Conservation (phyloP, 495 filamentous ascomycete genomes). For the Penicillium mononematosum region DNA sequence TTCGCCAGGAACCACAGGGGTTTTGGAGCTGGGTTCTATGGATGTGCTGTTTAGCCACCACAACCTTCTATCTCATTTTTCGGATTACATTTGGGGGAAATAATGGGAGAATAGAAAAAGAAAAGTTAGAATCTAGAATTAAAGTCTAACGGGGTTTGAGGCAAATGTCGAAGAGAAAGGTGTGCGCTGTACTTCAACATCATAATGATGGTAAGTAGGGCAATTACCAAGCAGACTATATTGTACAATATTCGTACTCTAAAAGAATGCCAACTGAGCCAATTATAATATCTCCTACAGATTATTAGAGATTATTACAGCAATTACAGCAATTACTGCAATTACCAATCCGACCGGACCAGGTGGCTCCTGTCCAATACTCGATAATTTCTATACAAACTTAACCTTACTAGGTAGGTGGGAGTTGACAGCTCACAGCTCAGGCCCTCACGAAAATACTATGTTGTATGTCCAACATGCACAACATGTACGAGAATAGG, state of each 20-base stretch:
- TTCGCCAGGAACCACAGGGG: conserved; percentile 6
- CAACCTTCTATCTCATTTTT: neutral
- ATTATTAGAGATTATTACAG: neutral
- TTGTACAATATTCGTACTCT: neutral
- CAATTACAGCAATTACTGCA: neutral
- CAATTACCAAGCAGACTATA: conserved; percentile 10
- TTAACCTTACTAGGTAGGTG: conserved; percentile 1
- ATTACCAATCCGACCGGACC: neutral
- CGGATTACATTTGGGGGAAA: neutral
- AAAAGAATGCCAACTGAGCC: neutral
- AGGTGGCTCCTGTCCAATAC: neutral
- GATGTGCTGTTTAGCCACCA: conserved; percentile 10
- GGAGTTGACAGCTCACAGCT: neutral
- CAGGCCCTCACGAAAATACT: neutral
- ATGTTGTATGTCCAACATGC: neutral
- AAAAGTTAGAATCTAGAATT: neutral
- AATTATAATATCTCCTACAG: neutral
- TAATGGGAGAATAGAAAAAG: neutral
- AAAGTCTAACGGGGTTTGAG: neutral
- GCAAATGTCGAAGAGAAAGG: neutral
- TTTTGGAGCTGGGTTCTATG: neutral
- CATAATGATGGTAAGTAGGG: neutral
- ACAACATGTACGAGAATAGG: neutral
- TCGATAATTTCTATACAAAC: neutral
- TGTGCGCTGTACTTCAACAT: neutral